Evolutionary conservation across 345 rosid species (phyloP).

Genomic region (Hibiscus trionum): DNA sequence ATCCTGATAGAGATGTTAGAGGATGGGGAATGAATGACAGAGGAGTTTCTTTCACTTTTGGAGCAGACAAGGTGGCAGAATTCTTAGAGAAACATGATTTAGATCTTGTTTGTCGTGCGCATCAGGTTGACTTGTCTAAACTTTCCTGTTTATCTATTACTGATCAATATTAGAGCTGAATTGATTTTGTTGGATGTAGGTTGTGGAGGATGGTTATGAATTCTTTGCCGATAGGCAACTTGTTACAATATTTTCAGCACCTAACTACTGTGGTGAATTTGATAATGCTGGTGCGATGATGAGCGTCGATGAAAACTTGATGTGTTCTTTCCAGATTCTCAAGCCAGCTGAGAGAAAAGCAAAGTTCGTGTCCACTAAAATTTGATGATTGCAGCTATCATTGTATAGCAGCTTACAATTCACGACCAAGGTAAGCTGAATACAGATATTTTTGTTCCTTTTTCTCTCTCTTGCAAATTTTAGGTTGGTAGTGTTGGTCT

Average conservation of each 20-base stretch:
- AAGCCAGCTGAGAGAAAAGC: slow-evolving; percentile 84
- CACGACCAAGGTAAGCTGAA: slow-evolving; percentile 25
- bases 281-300: slow-evolving; percentile 99
- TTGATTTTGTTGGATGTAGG: slow-evolving; percentile 36
- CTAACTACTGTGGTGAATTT: slow-evolving; percentile 94
- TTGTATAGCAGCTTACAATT: neutral
- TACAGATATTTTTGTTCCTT: neutral
- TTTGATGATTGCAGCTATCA: slow-evolving; percentile 28
- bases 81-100: slow-evolving; percentile 66
- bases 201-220: slow-evolving; percentile 97
- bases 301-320: slow-evolving; percentile 77
- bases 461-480: neutral
- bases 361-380: slow-evolving; percentile 60
- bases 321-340: slow-evolving; percentile 95
- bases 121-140: slow-evolving; percentile 52
- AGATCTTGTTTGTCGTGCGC: slow-evolving; percentile 95
- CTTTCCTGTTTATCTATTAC: neutral
- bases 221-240: slow-evolving; percentile 93
- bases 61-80: slow-evolving; percentile 75
- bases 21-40: slow-evolving; percentile 98
- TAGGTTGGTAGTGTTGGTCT: neutral
- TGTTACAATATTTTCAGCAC: slow-evolving; percentile 91
- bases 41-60: slow-evolving; percentile 92
- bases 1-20: slow-evolving; percentile 78
- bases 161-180: slow-evolving; percentile 10